phyloP scores from a whole-genome alignment of 192 early-diverging fungal species.

The Funneliformis mosseae region DNA sequence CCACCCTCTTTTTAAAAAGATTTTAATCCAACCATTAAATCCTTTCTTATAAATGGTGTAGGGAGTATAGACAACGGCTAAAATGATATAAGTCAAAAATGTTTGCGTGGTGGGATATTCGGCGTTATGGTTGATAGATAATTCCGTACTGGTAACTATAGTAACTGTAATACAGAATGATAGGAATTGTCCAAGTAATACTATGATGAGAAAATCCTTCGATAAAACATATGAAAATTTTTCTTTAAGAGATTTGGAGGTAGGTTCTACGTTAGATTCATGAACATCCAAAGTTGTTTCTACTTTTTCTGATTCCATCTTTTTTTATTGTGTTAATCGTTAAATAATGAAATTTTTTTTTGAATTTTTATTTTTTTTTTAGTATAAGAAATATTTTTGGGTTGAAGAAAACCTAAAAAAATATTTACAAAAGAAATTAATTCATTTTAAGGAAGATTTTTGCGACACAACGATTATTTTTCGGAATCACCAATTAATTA shows the following conservation, averaged over 20 bases:
- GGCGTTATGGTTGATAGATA: constrained; percentile 50
- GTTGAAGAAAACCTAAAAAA: no score
- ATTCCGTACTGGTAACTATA: constrained; percentile 65
- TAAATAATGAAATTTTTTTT: no score
- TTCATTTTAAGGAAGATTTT: no score
- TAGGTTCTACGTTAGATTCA: no score
- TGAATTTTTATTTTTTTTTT: no score
- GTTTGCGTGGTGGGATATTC: constrained; percentile 72
- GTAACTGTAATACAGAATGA: constrained; percentile 79
- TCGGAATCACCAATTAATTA: no score
- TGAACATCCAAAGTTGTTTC: no score
- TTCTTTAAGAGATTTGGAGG: neutral
- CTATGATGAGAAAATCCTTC: constrained; percentile 45
- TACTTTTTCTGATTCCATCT: no score
- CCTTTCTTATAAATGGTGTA: constrained; percentile 56
- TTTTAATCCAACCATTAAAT: constrained; percentile 47
- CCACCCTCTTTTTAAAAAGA: constrained; percentile 45
- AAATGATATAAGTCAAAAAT: constrained; percentile 69
- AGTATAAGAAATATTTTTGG: no score
- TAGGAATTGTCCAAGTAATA: constrained; percentile 64
- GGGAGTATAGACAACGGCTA: constrained; percentile 62
- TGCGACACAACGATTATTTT: no score
- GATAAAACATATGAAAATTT: constrained; percentile 13
- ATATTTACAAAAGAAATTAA: no score
- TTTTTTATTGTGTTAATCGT: no score